Base-by-base conservation (phyloP, 2,329 filamentous ascomycete species). In the Hypoxylon sp. region DNA sequence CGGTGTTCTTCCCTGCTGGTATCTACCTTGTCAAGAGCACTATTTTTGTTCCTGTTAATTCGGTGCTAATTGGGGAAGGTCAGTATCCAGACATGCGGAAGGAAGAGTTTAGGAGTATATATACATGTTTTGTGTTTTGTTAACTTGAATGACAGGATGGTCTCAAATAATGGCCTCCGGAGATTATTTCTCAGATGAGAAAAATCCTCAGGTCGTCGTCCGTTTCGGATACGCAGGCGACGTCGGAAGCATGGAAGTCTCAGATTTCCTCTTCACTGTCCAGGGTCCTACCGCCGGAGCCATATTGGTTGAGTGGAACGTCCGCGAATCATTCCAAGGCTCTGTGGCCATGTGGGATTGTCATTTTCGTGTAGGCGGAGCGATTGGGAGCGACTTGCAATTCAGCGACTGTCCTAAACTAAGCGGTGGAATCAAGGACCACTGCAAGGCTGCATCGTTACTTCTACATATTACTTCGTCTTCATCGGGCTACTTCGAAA, bases 301-400 rank as follows among this genome's bases (percentile, higher is more conserved):
- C 1, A 88, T 93, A 69, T 81, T 93, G 71, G 85, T 94, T 76
- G 85, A 94, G 75, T 94, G 91, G 91, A 93, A 93, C 77, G 81
- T 93, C 42, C 83, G 83, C n/a, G 85, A 83, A 22, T 74, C 79
- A 71, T 79, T 67, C 63, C 84, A 85, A 71, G 89, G 88, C 48
- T 58, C 72, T 2, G 72, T 70, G 17, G 72, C 65, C 2, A 54
- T 92, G 81, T 94, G 91, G 91, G 92, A 65, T 50, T 62, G 63
- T 19, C 58, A 68, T 35, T 52, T 60, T 8, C 55, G 56, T 9
- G 46, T 68, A 5, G 61, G 61, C 70, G 92, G 92, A 14, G 88
- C 86, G 24, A 85, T 86, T 2, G 91, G 91, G 31, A 91, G 91
- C 11, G 81, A 89, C 57, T 84, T 94, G 9, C 88, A 90, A 75